phyloP scores from a whole-genome alignment of 169 alveolate species.

The Eimeria necatrix region DNA sequence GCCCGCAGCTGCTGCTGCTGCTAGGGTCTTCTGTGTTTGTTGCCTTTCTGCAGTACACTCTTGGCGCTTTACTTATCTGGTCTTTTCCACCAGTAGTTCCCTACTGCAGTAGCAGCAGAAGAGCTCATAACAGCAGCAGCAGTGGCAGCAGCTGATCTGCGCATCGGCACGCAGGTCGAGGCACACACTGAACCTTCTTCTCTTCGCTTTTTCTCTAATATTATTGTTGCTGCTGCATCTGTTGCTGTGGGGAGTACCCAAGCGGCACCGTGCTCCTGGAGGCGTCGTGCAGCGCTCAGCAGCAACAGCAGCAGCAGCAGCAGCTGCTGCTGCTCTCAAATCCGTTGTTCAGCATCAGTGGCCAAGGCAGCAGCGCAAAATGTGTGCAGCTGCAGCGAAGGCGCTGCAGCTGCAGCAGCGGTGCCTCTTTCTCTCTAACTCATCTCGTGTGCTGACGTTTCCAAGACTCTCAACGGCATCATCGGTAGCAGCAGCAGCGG shows the following conservation, averaged over 20 bases:
- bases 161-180: neutral
- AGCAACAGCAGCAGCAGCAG: slow-evolving; percentile 38
- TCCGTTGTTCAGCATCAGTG: neutral
- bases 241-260: slow-evolving; percentile 16
- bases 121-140: neutral
- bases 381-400: slow-evolving; percentile 2
- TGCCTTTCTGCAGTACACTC: too few species aligned
- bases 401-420: slow-evolving; percentile 64
- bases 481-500: slow-evolving; percentile 35
- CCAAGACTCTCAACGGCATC: slow-evolving; percentile 10
- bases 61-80: too few species aligned
- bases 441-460: neutral
- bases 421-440: neutral
- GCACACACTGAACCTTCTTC: neutral
- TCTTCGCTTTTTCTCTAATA: neutral
- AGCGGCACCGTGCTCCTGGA: neutral
- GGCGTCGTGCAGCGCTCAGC: neutral
- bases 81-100: too few species aligned
- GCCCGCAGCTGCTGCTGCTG: too few species aligned
- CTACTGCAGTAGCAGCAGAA: neutral
- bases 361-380: neutral
- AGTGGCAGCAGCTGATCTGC: neutral
- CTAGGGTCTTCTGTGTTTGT: neutral
- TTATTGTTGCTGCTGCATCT: slow-evolving; percentile 19
- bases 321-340: neutral